Percentiles rank a stretch among this genome's conserved stretches.
phyloP scores from a whole-genome alignment of 2,329 filamentous ascomycete species.

The Penicillium sclerotiorum region DNA sequence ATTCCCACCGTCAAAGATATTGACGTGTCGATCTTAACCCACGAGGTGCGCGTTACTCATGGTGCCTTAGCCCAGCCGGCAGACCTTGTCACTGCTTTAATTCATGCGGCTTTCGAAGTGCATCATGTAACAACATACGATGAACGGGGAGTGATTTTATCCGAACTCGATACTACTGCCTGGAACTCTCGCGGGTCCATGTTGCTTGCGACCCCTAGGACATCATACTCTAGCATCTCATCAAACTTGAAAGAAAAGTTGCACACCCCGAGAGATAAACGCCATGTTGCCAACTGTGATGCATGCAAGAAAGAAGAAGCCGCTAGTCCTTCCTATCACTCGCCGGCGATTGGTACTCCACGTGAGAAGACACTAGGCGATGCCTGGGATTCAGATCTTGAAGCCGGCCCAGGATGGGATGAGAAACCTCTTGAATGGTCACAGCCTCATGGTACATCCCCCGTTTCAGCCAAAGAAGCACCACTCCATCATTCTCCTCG shows the following conservation, averaged over 20 bases:
- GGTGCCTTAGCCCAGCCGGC: constrained; percentile 31
- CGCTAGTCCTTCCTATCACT: constrained; percentile 20
- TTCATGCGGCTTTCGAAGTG: constrained; percentile 52
- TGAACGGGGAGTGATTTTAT: constrained; percentile 29
- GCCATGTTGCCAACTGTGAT: constrained; percentile 55
- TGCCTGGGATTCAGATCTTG: neutral
- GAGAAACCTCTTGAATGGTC: constrained; percentile 1
- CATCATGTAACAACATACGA: constrained; percentile 47
- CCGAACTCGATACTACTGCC: constrained; percentile 39
- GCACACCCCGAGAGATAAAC: constrained; percentile 26
- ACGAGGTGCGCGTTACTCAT: constrained; percentile 48
- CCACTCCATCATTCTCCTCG: neutral
- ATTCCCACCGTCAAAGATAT: constrained; percentile 38
- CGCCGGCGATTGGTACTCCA: constrained; percentile 14
- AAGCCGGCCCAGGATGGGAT: neutral
- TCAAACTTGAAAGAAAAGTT: constrained; percentile 23
- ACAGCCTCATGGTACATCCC: neutral
- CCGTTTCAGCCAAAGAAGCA: constrained; percentile 3
- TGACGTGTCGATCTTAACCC: constrained; percentile 48
- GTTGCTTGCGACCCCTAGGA: constrained; percentile 23
- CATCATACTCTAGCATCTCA: constrained; percentile 21
- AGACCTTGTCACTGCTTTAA: constrained; percentile 41
- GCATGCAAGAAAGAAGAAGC: constrained; percentile 49
- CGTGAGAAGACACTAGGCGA: constrained; percentile 14
- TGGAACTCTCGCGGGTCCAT: constrained; percentile 33